Conservation (phyloP, 768 basidiomycete genomes). For the Steccherinum ochraceum region DNA sequence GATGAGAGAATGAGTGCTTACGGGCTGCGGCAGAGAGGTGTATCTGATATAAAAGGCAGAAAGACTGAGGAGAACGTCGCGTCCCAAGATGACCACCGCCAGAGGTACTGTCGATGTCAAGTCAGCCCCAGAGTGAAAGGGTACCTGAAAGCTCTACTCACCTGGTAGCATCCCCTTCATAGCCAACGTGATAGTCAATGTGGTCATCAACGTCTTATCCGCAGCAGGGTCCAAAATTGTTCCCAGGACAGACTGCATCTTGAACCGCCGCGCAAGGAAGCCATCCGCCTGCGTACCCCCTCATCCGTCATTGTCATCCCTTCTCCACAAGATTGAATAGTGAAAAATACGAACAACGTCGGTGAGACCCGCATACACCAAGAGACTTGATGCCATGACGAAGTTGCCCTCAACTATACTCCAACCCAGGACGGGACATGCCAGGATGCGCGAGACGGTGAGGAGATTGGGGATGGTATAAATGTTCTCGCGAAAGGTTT, state of each 20-base stretch:
- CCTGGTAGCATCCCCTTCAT: slow-evolving; percentile 80
- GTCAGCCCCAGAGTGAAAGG: too few species aligned
- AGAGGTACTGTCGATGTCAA: slow-evolving; percentile 81
- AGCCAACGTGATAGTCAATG: slow-evolving; percentile 79
- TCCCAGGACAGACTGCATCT: slow-evolving; percentile 88
- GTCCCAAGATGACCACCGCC: slow-evolving; percentile 79
- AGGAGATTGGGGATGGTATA: slow-evolving; percentile 93
- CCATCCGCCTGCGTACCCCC: slow-evolving; percentile 69
- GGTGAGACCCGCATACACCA: slow-evolving; percentile 88
- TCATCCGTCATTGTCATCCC: too few species aligned
- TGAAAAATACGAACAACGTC: slow-evolving; percentile 67
- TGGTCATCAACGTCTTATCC: slow-evolving; percentile 94
- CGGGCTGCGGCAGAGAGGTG: slow-evolving; percentile 81
- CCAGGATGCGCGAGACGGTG: slow-evolving; percentile 78
- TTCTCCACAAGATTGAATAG: too few species aligned
- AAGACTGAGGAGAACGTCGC: slow-evolving; percentile 80
- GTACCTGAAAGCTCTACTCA: slow-evolving; percentile 30
- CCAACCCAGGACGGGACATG: slow-evolving; percentile 92
- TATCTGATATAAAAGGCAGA: slow-evolving; percentile 94
- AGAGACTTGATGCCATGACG: slow-evolving; percentile 69
- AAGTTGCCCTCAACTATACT: slow-evolving; percentile 80
- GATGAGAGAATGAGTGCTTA: slow-evolving; percentile 31
- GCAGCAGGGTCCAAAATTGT: slow-evolving; percentile 96
- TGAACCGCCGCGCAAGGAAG: slow-evolving; percentile 78
- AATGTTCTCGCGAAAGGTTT: slow-evolving; percentile 68